Evolutionary conservation across 1,139 yeast species (phyloP).

Genomic region (Taphrina deformans): DNA sequence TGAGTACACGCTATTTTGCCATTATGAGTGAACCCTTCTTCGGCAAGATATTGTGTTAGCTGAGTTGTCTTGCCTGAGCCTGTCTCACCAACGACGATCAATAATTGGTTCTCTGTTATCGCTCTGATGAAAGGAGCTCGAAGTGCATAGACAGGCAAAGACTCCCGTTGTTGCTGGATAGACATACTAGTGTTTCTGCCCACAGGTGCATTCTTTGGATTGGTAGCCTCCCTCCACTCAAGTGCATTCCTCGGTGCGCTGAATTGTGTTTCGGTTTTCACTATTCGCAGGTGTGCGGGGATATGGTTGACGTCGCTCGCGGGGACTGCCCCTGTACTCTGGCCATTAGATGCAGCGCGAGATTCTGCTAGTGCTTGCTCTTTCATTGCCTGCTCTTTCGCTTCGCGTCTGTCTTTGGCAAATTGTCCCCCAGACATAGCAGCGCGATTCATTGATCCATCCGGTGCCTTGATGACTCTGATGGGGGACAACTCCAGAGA

Average conservation of each 20-base stretch:
- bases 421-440: conserved; percentile 75
- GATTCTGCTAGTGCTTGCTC: conserved; percentile 51
- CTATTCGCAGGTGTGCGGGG: conserved; percentile 40
- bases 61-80: conserved; percentile 98
- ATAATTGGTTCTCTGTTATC: conserved; percentile 59
- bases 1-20: conserved; percentile 85
- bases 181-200: conserved; percentile 59
- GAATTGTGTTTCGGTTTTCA: conserved; percentile 22
- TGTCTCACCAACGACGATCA: conserved; percentile 86
- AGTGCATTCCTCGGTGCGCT: conserved; percentile 38
- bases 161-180: conserved; percentile 58
- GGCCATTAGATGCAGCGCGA: conserved; percentile 38
- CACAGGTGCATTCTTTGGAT: conserved; percentile 50
- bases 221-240: conserved; percentile 55
- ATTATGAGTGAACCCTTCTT: conserved; percentile 64
- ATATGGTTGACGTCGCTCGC: conserved; percentile 15
- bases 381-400: conserved; percentile 53
- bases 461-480: conserved; percentile 65
- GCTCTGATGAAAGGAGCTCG: conserved; percentile 59
- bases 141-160: conserved; percentile 75
- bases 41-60: conserved; percentile 76
- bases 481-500: conserved; percentile 55
- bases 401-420: conserved; percentile 66
- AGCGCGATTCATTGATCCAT: conserved; percentile 73
- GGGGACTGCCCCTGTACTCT: conserved; percentile 37